Base-by-base conservation (phyloP, 495 filamentous ascomycete species). In the Aspergillus biplanus region DNA sequence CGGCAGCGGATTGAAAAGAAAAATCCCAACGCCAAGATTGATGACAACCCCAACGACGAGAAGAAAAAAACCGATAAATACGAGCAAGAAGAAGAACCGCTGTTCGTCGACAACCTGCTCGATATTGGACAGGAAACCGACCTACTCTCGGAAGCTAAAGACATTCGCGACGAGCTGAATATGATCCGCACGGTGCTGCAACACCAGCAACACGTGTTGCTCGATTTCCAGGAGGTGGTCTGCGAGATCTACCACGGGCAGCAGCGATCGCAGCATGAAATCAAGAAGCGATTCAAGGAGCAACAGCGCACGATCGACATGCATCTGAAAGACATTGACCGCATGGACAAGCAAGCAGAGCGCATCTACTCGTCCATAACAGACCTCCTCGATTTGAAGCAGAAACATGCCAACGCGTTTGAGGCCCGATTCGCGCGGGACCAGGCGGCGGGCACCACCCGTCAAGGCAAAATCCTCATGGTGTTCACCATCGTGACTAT, bases 401-500 rank as follows among this genome's bases (percentile, higher is more conserved):
- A 92, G 64, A 92, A 91, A 74, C 86, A 90, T 52, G 87, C 87
- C 56, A 90, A 90, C 73, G 86, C 85, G 5, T 85, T 89, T 42
- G 89, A 91, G 64, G 88, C 89, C 3, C 80, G 87, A 9, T 89
- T 88, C 65, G 85, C 89, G 0, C 80, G 88, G 32, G 86, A 90
- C 52, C 87, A 90, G 65, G 87, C 87, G 1, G 80, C 84, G 1
- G 85, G 83, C 3, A 89, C 88, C 0, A 84, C 84, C 1, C 75
- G 82, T n/a, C 89, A 92, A 67, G 82, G 83, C n/a, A 86, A 89
- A 65, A 90, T 87, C 5, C 86, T 91, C 61, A 87, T 92, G 82
- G 83, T 91, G 7, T 91, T 91, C 64, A 92, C 89, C 6, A 86
- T 90, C 62, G 88, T 90, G 7, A 89, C 87, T 0, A 89, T 89